These are phyloP conservation scores for Colletotrichum sidae DNA, from an alignment of 2,329 filamentous ascomycete genomes.

Conservation along the genomic window DNA sequence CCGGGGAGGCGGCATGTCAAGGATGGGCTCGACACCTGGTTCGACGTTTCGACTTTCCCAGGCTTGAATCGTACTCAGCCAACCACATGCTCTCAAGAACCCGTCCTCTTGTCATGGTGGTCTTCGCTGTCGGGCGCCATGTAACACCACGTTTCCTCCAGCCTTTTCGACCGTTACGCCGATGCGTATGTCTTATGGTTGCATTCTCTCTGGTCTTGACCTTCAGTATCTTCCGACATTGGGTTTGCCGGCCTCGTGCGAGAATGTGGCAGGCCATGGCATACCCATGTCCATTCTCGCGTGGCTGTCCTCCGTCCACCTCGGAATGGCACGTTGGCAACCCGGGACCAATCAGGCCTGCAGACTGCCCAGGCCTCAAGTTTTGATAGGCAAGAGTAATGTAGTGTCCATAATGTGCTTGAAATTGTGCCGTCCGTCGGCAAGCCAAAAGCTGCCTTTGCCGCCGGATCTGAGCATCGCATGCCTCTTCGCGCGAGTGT, in stretches of 20 bases:
- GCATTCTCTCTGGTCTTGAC: background rate
- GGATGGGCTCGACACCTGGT: background rate
- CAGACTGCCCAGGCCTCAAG: constrained; percentile 2
- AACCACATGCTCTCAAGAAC: too few species aligned
- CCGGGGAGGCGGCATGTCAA: constrained; percentile 3
- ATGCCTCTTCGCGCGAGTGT: constrained; percentile 17
- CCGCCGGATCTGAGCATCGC: too few species aligned
- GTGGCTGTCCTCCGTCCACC: constrained; percentile 23
- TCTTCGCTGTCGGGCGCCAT: too few species aligned
- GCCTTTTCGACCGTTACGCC: too few species aligned
- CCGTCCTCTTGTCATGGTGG: too few species aligned
- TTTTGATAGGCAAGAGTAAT: constrained; percentile 21
- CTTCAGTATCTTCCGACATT: background rate
- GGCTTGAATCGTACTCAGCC: too few species aligned
- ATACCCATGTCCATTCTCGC: constrained; percentile 26
- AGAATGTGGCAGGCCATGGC: constrained; percentile 22
- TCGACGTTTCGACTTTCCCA: too few species aligned
- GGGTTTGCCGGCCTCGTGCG: constrained; percentile 4
- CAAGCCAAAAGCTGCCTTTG: too few species aligned
- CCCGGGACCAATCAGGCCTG: constrained; percentile 9
- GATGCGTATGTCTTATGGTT: too few species aligned
- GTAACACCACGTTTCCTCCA: too few species aligned
- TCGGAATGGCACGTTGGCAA: constrained; percentile 21
- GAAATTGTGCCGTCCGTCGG: too few species aligned
- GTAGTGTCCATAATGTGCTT: constrained; percentile 3